Conservation (phyloP, 345 rosid genomes). For the Clausena lansium region DNA sequence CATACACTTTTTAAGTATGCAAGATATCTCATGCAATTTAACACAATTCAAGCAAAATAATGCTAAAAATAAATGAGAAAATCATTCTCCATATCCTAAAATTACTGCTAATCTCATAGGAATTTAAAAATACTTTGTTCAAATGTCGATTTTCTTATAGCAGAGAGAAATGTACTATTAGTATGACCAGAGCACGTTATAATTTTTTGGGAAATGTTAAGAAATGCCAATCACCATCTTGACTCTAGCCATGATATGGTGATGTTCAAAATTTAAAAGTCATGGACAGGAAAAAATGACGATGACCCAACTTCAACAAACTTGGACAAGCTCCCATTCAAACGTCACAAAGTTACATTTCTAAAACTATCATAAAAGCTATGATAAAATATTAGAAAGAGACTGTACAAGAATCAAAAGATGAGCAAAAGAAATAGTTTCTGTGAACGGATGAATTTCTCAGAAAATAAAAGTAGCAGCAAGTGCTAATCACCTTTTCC, state of each 20-base stretch:
- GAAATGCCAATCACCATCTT: not conserved
- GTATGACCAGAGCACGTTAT: not conserved
- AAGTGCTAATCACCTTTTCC: conserved; percentile 59
- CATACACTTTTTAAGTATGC: not conserved
- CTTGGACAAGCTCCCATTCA: not conserved
- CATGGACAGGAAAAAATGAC: not conserved
- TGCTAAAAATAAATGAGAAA: not conserved
- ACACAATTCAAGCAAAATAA: not conserved
- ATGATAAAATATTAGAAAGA: not conserved
- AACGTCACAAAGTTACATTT: not conserved
- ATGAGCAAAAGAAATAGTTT: not conserved
- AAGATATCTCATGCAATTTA: not conserved
- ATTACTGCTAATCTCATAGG: not conserved
- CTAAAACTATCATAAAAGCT: not conserved
- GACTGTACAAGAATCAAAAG: not conserved
- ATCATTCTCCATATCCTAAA: not conserved
- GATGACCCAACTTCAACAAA: not conserved
- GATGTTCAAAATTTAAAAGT: not conserved
- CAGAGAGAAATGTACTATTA: not conserved
- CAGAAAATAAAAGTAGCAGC: not conserved
- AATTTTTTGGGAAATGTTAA: not conserved
- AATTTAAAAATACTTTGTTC: not conserved
- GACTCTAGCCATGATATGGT: not conserved
- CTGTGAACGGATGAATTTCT: not conserved
- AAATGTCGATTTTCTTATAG: not conserved